These are phyloP conservation scores for Guadua angustifolia DNA, from an alignment of 176 grass and related monocot species.

Conservation along the genomic window DNA sequence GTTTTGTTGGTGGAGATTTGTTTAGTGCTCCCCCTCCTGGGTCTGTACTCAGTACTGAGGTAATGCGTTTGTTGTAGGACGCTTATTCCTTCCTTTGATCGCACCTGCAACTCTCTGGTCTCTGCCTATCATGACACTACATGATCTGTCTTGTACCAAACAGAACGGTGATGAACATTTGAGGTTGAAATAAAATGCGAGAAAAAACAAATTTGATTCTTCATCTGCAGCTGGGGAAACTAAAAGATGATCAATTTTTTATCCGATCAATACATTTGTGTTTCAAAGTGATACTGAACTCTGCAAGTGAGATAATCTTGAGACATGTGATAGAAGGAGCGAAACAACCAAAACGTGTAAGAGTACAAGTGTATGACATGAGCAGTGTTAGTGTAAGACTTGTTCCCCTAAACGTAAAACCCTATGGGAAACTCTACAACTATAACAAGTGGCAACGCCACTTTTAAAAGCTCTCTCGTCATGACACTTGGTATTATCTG, in stretches of 20 bases:
- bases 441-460: too few species aligned
- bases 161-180: background rate
- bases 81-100: background rate
- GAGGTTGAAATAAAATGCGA: constrained; percentile 20
- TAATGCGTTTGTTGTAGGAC: background rate
- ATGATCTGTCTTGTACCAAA: background rate
- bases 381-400: too few species aligned
- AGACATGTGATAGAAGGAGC: too few species aligned
- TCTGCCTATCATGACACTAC: background rate
- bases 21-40: background rate
- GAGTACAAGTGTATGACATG: too few species aligned
- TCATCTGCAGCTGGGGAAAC: background rate
- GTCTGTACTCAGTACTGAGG: background rate
- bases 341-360: too few species aligned
- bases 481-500: too few species aligned
- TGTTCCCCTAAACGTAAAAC: too few species aligned
- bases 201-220: background rate
- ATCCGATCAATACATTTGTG: background rate
- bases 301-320: background rate
- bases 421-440: too few species aligned
- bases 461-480: too few species aligned
- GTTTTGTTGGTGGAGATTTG: background rate
- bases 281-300: background rate
- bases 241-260: background rate
- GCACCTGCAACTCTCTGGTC: background rate